Conservation (phyloP, 768 basidiomycete species). For the Tulasnella sp. region DNA sequence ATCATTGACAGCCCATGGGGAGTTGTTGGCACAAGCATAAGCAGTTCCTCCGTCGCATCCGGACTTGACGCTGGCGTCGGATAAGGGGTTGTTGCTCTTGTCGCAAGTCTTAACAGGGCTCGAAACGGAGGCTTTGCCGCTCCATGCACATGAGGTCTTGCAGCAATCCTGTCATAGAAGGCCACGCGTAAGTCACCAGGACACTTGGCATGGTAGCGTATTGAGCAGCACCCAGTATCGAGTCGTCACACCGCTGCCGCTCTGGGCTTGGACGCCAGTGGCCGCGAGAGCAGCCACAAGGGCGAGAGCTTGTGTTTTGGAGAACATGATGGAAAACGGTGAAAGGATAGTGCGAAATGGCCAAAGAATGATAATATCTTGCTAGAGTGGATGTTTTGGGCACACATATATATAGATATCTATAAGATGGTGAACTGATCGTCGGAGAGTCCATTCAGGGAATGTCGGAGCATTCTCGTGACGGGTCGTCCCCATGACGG, state of each 20-base stretch:
- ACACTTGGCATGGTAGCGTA: background rate
- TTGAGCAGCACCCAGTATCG: slow-evolving; percentile 30
- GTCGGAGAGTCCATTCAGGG: background rate
- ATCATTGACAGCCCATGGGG: slow-evolving; percentile 31
- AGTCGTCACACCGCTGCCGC: slow-evolving; percentile 29
- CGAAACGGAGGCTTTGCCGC: slow-evolving; percentile 30
- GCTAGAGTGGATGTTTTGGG: background rate
- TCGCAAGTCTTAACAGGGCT: slow-evolving; percentile 31
- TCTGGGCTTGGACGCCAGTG: slow-evolving; percentile 24
- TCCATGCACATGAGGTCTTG: slow-evolving; percentile 32
- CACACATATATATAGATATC: background rate
- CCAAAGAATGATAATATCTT: background rate
- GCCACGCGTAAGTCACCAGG: background rate
- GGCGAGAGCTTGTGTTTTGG: slow-evolving; percentile 1
- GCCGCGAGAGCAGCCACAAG: background rate
- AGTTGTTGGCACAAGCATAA: slow-evolving; percentile 30
- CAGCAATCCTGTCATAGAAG: slow-evolving; percentile 31
- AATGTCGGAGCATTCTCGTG: slow-evolving; percentile 10
- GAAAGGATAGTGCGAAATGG: background rate
- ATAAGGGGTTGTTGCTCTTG: slow-evolving; percentile 20
- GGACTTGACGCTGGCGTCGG: slow-evolving; percentile 24
- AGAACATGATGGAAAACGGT: background rate
- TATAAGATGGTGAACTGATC: background rate
- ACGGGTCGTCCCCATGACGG: slow-evolving; percentile 1
- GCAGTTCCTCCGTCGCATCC: slow-evolving; percentile 30